Conservation (phyloP, 805 yeast species). For the Candida xiaguanensis region DNA sequence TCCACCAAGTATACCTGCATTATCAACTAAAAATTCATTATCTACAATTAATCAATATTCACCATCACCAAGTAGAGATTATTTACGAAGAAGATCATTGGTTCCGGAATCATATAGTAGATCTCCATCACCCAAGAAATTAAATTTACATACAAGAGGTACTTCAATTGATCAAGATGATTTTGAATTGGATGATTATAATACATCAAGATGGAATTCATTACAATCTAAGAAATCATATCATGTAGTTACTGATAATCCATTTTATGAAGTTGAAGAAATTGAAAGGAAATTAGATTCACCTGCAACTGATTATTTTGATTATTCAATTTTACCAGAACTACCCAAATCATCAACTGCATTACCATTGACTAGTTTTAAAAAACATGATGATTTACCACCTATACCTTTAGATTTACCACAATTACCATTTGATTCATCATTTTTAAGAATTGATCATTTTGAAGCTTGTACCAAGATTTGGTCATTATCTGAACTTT, state of each 20-base stretch:
- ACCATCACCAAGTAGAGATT: conserved; percentile 4
- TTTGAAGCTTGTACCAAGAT: conserved; percentile 45
- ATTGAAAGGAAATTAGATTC: conserved; percentile 12
- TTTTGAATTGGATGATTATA: background rate
- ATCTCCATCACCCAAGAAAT: conserved; percentile 6
- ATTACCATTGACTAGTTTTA: background rate
- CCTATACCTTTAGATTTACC: conserved; percentile 49
- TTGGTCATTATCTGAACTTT: conserved; percentile 46
- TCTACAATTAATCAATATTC: background rate
- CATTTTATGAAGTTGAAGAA: conserved; percentile 11
- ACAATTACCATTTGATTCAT: conserved; percentile 53
- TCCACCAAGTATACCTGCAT: conserved; percentile 6
- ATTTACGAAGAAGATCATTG: background rate
- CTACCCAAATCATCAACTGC: conserved; percentile 18
- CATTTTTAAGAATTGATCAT: conserved; percentile 43
- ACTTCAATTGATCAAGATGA: background rate
- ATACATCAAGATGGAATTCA: conserved; percentile 10
- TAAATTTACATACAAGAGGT: background rate
- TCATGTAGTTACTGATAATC: conserved; percentile 9
- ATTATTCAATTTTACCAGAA: conserved; percentile 34
- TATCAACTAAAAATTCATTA: conserved; percentile 4
- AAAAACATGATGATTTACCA: conserved; percentile 31
- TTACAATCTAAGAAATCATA: conserved; percentile 8
- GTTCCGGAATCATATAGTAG: background rate
- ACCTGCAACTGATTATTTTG: conserved; percentile 25